Base-by-base conservation (phyloP, 768 basidiomycete genomes). In the Dentipellis sp. region DNA sequence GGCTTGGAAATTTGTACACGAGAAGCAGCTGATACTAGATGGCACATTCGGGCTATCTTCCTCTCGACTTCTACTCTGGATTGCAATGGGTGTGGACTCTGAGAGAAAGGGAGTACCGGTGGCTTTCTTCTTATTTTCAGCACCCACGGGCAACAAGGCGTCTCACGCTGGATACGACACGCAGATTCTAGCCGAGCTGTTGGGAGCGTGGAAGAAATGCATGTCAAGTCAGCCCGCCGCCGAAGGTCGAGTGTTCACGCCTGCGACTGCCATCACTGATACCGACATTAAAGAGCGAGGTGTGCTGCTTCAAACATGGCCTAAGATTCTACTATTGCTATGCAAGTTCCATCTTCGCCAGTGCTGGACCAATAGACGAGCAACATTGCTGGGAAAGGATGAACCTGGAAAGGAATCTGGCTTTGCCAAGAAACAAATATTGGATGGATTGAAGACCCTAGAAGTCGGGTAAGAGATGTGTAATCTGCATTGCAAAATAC, bases 291-390 rank as follows among this genome's bases (percentile, higher is more conserved):
- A 63, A 50, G 70, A 72, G 53, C 66, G 64, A 6, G 65, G 54
- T 1, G 69, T 68, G 2, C 64, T 73, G 2, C 34, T 70, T 9
- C 34, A 23, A 12, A 60, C 69, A 12, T 71, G 58, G 55, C 65
- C 67, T 1, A 7, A 34, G 9, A 66, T 71, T 22, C 38, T 58
- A 10, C 66, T 73, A 11, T 60, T 73, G 0, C 50, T 74, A 6
- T 74, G 72, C 63, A 62, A 64, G 40, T 72, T 71, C 48, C 72
- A 73, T 50, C 38, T 68, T n/a, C 59, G 64, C 4, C 68, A 71
- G 45, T 68, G 60, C 35, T 72, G 71, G 69, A 59, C 45, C 23
- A 71, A 72, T 54, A 61, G 63, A n/a, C 52, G 6, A n/a, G 14
- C 19, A 14, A 7, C 52, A 16, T 42, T 37, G 34, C 37, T 36